Evolutionary conservation across 306 rosid genomes (phyloP).

Genomic region (Abrus pulchellus): DNA sequence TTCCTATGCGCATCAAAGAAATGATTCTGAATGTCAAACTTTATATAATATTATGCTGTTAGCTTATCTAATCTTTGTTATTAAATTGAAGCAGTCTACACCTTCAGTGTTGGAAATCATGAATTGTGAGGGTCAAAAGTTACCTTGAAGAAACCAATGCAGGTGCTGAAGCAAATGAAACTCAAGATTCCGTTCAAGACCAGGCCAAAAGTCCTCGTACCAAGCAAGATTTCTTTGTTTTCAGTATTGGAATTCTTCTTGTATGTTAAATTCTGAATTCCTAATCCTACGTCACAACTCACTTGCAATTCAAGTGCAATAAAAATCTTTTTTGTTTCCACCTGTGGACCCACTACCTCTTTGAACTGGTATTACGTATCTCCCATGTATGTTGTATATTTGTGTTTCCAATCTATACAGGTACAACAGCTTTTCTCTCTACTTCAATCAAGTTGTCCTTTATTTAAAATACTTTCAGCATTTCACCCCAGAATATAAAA

Average conservation of each 20-base stretch:
- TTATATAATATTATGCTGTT: not conserved
- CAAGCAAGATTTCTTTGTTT: conserved; percentile 48
- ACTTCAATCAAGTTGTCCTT: conserved; percentile 3
- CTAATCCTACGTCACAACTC: not conserved
- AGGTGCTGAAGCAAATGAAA: conserved; percentile 46
- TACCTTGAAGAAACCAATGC: conserved; percentile 61
- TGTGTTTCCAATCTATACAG: not conserved
- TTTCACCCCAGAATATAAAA: not conserved
- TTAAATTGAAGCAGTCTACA: conserved; percentile 54
- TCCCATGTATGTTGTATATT: not conserved
- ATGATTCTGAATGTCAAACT: not conserved
- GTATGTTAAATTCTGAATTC: not conserved
- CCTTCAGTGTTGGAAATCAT: conserved; percentile 63
- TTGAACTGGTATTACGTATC: not conserved
- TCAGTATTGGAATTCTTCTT: not conserved
- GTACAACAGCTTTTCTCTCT: not conserved
- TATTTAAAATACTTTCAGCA: not conserved
- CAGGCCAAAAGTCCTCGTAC: conserved; percentile 58
- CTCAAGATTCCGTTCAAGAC: conserved; percentile 59
- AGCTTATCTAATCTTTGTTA: not conserved
- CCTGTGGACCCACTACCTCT: not conserved
- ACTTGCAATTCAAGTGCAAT: conserved; percentile 2
- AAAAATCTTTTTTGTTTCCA: not conserved
- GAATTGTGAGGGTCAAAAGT: conserved; percentile 64
- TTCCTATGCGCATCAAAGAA: no score